A percentile compares a stretch with the other conserved stretches of the same genome.
These are phyloP conservation scores for Phialophora tarda DNA, from an alignment of 2,329 filamentous ascomycete genomes.

Conservation along the genomic window DNA sequence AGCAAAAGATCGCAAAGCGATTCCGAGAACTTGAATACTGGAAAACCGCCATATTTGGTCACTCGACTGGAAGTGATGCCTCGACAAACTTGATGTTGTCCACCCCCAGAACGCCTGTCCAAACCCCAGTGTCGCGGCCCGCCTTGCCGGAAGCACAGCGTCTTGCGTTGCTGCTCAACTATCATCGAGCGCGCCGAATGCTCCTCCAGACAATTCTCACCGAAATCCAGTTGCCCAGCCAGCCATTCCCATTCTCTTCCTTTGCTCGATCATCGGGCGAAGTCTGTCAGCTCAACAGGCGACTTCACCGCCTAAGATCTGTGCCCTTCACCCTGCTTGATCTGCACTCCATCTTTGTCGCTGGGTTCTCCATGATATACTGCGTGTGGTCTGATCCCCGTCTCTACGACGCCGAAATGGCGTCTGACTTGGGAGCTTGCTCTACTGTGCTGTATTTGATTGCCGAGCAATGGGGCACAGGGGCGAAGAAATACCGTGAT, in stretches of 20 bases:
- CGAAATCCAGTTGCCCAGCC: slow-evolving; percentile 13
- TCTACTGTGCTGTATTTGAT: slow-evolving; percentile 27
- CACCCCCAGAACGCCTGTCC: slow-evolving; percentile 9
- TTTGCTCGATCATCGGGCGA: slow-evolving; percentile 22
- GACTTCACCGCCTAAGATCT: slow-evolving; percentile 22
- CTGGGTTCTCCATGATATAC: slow-evolving; percentile 24
- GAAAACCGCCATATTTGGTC: slow-evolving; percentile 19
- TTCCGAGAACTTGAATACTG: slow-evolving; percentile 25
- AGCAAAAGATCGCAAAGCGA: slow-evolving; percentile 23
- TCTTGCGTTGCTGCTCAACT: slow-evolving; percentile 24
- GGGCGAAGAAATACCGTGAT: slow-evolving; percentile 27
- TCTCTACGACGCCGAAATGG: slow-evolving; percentile 25
- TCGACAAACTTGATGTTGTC: slow-evolving; percentile 13
- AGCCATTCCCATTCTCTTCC: slow-evolving; percentile 17
- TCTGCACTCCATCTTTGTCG: slow-evolving; percentile 27
- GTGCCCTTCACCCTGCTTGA: slow-evolving; percentile 25
- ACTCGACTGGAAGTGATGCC: not conserved
- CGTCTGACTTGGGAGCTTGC: slow-evolving; percentile 25
- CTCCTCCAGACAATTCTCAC: slow-evolving; percentile 24
- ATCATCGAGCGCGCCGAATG: slow-evolving; percentile 20
- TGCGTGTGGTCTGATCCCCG: slow-evolving; percentile 17
- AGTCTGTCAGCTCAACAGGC: slow-evolving; percentile 26
- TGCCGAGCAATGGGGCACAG: slow-evolving; percentile 21
- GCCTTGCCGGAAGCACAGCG: slow-evolving; percentile 16
- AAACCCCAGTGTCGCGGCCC: slow-evolving; percentile 11